Base-by-base conservation (phyloP, 2,329 filamentous ascomycete species). In the Zarea fungicola region DNA sequence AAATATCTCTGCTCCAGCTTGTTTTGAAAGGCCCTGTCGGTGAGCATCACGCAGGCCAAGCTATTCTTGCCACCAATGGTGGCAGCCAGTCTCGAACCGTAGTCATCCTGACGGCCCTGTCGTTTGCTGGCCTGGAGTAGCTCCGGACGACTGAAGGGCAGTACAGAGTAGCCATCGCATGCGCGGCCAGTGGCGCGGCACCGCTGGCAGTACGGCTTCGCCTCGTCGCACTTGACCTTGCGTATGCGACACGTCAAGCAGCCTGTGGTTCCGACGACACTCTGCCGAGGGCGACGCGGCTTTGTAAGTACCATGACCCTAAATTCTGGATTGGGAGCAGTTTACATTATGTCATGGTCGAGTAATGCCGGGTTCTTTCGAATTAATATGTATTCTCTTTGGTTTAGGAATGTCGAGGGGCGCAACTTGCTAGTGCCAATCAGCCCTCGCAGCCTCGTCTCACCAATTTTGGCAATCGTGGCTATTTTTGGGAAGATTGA, bases 161-260 rank as follows among this genome's bases (percentile, higher is more conserved):
- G 25, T 5, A n/a, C 32, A 8, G 26, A 39, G 16, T 44, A 45
- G 3, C 41, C 41, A 22, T 50, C 41, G 35, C 48, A 50, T 22
- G 19, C 18, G 8, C 48, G 40, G 10, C 41, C 41, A 21, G 32
- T 49, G 19, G 40, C 31, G 34, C 13, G 29, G 19, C 40, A 42
- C 19, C 21, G 29, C 23, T 9, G 18, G 35, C 40, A 49, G 5
- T 23, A 19, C 13, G 41, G 32, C 32, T 29, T 45, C 32, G 32
- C 42, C 32, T 37, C 42, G 23, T 45, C 32, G 42, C 42, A 37
- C 16, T 50, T 50, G 34, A 50, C 34, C 41, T 44, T 50, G 32
- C 41, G 40, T 19, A 34, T 44, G 40, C 40, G 40, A 44, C 41
- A 50, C 23, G 41, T 45, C 40, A 45, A 28, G 32, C 41, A 50